phyloP scores from a whole-genome alignment of 2,329 filamentous ascomycete genomes.

The Alternaria triticimaculans region DNA sequence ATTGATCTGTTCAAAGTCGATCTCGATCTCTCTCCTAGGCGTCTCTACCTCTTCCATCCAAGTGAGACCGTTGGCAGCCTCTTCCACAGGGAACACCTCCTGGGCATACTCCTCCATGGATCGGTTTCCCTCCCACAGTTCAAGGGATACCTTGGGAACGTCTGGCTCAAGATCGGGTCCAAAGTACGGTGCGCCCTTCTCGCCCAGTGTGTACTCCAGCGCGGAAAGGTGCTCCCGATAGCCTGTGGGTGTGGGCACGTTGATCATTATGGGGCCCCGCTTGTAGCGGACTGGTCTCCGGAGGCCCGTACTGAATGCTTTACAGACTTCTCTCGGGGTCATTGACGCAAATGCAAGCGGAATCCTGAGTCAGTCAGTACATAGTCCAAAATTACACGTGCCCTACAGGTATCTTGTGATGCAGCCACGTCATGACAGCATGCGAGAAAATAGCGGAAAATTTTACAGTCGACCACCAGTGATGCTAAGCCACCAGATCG shows the following conservation, averaged over 20 bases:
- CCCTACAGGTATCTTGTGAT: constrained; percentile 10
- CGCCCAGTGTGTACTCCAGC: constrained; percentile 65
- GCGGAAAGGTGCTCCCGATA: constrained; percentile 86
- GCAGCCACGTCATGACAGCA: constrained; percentile 14
- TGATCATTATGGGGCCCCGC: constrained; percentile 79
- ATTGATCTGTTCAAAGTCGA: constrained; percentile 47
- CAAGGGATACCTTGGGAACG: constrained; percentile 76
- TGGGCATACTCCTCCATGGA: constrained; percentile 93
- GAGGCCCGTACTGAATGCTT: constrained; percentile 78
- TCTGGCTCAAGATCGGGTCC: constrained; percentile 63
- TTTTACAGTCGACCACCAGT: constrained; percentile 13
- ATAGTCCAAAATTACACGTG: constrained; percentile 24
- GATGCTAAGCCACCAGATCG: constrained; percentile 25
- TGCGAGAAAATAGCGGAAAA: constrained; percentile 14
- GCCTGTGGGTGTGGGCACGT: constrained; percentile 83
- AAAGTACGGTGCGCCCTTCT: constrained; percentile 67
- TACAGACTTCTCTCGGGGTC: constrained; percentile 81
- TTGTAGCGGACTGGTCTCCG: constrained; percentile 80
- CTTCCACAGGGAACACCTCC: constrained; percentile 93
- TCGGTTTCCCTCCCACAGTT: constrained; percentile 89
- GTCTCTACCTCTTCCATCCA: constrained; percentile 76
- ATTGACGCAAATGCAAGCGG: constrained; percentile 90
- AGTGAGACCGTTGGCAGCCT: constrained; percentile 88
- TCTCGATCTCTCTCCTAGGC: constrained; percentile 44
- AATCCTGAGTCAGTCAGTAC: constrained; percentile 63